These are phyloP conservation scores for Penicillium corylophilum DNA, from an alignment of 2,329 filamentous ascomycete species.

Conservation along the genomic window DNA sequence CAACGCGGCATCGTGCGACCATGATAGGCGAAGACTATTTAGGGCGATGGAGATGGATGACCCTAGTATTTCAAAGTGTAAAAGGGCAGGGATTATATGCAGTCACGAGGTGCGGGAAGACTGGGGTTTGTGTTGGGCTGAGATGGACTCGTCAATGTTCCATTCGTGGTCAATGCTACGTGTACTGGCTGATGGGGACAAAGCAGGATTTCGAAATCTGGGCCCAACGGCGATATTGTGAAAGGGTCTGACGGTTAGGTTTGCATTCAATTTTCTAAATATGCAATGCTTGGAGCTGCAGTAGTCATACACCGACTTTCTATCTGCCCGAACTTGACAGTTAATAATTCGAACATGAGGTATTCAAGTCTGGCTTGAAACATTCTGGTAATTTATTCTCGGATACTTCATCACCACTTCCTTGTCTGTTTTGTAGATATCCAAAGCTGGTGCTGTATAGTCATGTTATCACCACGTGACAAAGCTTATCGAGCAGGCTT, in stretches of 20 bases:
- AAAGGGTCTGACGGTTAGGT: not conserved
- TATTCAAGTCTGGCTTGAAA: not conserved
- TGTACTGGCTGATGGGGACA: not conserved
- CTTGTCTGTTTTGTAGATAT: not conserved
- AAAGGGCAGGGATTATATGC: not conserved
- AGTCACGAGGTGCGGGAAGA: not conserved
- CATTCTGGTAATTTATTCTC: not conserved
- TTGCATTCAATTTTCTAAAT: not conserved
- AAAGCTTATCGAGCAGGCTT: conserved; percentile 9
- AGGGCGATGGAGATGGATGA: not conserved
- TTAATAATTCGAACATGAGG: not conserved
- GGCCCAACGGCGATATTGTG: not conserved
- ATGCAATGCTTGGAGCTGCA: not conserved
- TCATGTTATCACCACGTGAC: conserved; percentile 21
- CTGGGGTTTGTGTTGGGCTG: not conserved
- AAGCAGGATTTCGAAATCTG: not conserved
- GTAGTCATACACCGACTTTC: not conserved
- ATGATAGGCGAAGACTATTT: conserved; percentile 1
- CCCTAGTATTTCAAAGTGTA: conserved; percentile 2
- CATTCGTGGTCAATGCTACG: not conserved
- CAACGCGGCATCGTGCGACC: conserved; percentile 14
- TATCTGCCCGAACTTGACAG: not conserved
- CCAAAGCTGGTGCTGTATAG: not conserved
- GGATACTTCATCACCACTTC: not conserved
- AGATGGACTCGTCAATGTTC: not conserved